These are phyloP conservation scores for Gossypium ekmanianum DNA, from an alignment of 345 rosid species.

Conservation along the genomic window DNA sequence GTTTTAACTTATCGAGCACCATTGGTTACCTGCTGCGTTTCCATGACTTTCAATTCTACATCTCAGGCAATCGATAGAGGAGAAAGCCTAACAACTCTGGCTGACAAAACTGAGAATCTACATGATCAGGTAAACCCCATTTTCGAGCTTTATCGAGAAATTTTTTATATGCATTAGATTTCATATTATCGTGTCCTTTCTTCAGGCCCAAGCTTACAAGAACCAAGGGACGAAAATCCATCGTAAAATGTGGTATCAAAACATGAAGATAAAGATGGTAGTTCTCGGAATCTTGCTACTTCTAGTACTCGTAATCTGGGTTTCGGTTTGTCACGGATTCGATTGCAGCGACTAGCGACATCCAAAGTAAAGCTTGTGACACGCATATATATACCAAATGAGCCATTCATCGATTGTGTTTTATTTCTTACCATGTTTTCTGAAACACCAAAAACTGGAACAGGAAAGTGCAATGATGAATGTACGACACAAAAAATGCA, in stretches of 20 bases:
- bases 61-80: constrained; percentile 82
- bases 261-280: constrained; percentile 90
- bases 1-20: too few relatives aligned
- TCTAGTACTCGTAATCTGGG: constrained; percentile 77
- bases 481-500: not conserved
- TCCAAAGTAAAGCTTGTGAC: not conserved
- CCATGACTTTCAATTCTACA: not conserved
- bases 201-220: constrained; percentile 69
- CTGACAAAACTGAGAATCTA: constrained; percentile 69
- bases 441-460: not conserved
- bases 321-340: constrained; percentile 80
- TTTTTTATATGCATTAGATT: not conserved
- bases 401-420: not conserved
- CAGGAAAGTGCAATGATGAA: not conserved
- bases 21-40: not conserved
- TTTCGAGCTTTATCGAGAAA: not conserved
- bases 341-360: constrained; percentile 53
- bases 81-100: constrained; percentile 59
- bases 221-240: constrained; percentile 64
- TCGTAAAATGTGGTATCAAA: constrained; percentile 87
- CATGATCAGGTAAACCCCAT: constrained; percentile 54
- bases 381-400: not conserved
- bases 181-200: not conserved
- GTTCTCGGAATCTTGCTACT: constrained; percentile 70
- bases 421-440: not conserved